Conservation (phyloP, 257 asterid genomes). For the Plectranthus barbatus region DNA sequence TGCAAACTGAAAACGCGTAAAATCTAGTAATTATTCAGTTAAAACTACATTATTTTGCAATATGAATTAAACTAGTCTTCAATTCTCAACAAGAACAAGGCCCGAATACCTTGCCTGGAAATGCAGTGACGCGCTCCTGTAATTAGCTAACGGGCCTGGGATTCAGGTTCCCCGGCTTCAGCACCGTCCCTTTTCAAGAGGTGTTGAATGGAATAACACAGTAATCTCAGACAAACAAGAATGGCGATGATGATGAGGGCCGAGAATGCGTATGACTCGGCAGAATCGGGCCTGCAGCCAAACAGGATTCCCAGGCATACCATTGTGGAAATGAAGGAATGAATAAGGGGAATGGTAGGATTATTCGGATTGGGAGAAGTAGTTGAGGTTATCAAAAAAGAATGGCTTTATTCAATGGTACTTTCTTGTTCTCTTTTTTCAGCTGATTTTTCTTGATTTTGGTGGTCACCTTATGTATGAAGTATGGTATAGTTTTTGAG, state of each 20-base stretch:
- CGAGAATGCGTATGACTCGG: conserved; percentile 27
- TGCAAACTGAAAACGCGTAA: no score
- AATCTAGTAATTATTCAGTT: no score
- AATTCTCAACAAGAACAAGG: neutral
- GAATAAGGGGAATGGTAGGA: neutral
- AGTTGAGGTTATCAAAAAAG: neutral
- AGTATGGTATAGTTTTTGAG: conserved; percentile 28
- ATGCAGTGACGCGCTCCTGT: neutral
- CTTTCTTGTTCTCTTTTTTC: neutral
- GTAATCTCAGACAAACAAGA: conserved; percentile 25
- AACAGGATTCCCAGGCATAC: conserved; percentile 42
- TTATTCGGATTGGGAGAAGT: neutral
- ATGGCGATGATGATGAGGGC: conserved; percentile 34
- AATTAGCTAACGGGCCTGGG: neutral
- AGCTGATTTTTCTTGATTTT: neutral
- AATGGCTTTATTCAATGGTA: neutral
- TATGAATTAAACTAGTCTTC: no score
- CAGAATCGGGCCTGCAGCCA: conserved; percentile 42
- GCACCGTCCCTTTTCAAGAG: conserved; percentile 2
- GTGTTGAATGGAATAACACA: conserved; percentile 22
- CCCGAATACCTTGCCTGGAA: neutral
- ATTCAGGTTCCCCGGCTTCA: conserved; percentile 6
- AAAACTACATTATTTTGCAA: no score
- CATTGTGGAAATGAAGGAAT: conserved; percentile 17
- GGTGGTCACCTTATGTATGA: conserved; percentile 23